These are phyloP conservation scores for Trichosporon sp. DNA, from an alignment of 1,284 basidiomycete genomes.

Conservation along the genomic window DNA sequence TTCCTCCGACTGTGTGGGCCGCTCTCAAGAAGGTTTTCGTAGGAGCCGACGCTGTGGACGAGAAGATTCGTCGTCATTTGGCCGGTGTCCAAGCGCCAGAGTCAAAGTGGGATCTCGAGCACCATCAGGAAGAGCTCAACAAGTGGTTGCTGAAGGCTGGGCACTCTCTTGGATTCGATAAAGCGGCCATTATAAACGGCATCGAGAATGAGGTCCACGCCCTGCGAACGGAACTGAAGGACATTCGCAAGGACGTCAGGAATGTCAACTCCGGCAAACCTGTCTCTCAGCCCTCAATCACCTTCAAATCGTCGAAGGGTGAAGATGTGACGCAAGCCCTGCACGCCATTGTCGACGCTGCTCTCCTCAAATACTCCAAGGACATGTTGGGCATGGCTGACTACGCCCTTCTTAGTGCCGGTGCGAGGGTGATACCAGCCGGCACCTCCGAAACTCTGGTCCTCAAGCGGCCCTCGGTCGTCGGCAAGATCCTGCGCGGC, in stretches of 20 bases:
- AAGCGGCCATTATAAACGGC: constrained; percentile 21
- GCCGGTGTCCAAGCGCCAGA: neutral
- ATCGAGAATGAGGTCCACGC: constrained; percentile 43
- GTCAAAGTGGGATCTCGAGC: constrained; percentile 18
- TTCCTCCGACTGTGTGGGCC: constrained; percentile 40
- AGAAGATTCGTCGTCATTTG: neutral
- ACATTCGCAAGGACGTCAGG: constrained; percentile 10
- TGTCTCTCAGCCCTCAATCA: constrained; percentile 41
- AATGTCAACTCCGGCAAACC: constrained; percentile 34
- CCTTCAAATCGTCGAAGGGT: constrained; percentile 67
- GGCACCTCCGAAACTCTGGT: constrained; percentile 74
- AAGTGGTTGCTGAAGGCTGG: neutral
- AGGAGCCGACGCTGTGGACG: neutral
- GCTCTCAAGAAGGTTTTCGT: constrained; percentile 50
- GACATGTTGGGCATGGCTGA: constrained; percentile 76
- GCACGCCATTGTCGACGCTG: constrained; percentile 63
- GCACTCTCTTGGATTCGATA: neutral
- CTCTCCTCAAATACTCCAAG: constrained; percentile 61
- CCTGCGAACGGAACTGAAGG: constrained; percentile 26
- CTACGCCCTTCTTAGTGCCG: constrained; percentile 76
- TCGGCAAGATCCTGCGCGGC: constrained; percentile 10
- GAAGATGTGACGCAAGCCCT: constrained; percentile 69
- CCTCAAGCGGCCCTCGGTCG: constrained; percentile 48
- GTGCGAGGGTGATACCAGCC: constrained; percentile 71
- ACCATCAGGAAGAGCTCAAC: constrained; percentile 4